phyloP scores from a whole-genome alignment of 2,329 filamentous ascomycete genomes.

The Curvularia sp. region DNA sequence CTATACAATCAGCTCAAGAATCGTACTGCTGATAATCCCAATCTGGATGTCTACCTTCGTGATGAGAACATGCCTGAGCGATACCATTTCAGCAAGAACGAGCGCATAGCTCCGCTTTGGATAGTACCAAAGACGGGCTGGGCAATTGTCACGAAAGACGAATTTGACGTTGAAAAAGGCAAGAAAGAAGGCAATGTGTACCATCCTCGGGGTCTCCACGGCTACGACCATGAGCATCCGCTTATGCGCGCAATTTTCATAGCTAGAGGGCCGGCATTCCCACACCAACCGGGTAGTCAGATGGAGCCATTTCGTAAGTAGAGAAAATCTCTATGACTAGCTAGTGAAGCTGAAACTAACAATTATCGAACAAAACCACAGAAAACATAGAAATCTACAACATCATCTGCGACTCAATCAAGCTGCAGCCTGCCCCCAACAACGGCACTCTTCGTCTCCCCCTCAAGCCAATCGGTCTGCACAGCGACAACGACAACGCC shows the following conservation, averaged over 20 bases:
- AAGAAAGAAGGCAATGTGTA: slow-evolving; percentile 72
- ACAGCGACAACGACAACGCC: slow-evolving; percentile 60
- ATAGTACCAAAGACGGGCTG: slow-evolving; percentile 91
- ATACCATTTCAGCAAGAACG: slow-evolving; percentile 89
- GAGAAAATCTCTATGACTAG: not conserved
- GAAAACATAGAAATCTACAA: slow-evolving; percentile 97
- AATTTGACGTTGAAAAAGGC: slow-evolving; percentile 76
- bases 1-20: slow-evolving; percentile 68
- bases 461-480: slow-evolving; percentile 68
- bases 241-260: slow-evolving; percentile 97
- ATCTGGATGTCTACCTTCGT: slow-evolving; percentile 85
- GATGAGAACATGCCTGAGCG: slow-evolving; percentile 88
- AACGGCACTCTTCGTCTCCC: slow-evolving; percentile 86
- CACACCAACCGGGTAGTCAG: slow-evolving; percentile 80
- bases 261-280: slow-evolving; percentile 89
- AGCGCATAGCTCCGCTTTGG: slow-evolving; percentile 93
- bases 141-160: slow-evolving; percentile 82
- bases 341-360: not conserved
- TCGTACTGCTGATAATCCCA: slow-evolving; percentile 67
- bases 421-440: slow-evolving; percentile 75
- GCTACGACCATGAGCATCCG: slow-evolving; percentile 93
- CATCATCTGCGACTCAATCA: slow-evolving; percentile 87
- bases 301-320: slow-evolving; percentile 84
- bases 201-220: slow-evolving; percentile 83
- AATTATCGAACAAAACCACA: slow-evolving; percentile 53